Base-by-base conservation (phyloP, 2,329 filamentous ascomycete genomes). In the Colletotrichum phormii region DNA sequence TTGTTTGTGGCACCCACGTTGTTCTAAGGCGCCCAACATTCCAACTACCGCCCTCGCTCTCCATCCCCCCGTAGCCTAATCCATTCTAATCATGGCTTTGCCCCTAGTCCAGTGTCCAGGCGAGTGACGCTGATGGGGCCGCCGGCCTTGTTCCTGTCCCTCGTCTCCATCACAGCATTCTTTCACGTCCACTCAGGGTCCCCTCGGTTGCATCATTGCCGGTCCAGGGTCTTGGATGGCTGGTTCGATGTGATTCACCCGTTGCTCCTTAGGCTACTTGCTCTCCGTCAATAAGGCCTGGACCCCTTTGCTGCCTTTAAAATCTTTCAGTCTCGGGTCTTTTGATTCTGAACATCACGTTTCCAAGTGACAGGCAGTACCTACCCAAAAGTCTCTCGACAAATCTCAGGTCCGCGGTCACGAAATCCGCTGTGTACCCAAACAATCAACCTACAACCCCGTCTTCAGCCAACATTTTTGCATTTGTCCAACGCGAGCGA, bases 191-290 rank as follows among this genome's bases (percentile, higher is more conserved):
- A 71, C 15, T 55, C 59, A 62, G 71, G 46, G 35, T 71, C 55
- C 59, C 33, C 55, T 71, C 49, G 55, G 55, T 73, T 73, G 71
- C 71, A 73, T 73, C 71, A 73, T 73, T 65, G 66, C 53, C 46
- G 46, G 55, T 42, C 51, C 8, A 29, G 55, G 35, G 70, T 55
- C 35, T 46, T 53, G 33, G 66, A 61, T 51, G 35, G 8, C 49
- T 64, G 59, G 55, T 33, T 64, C 31, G 49, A 35, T 55, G 31
- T 61, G 70, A 70, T 64, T 70, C 70, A 72, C 60, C 31, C 46
- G 26, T 49, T 60, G 18, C 24, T 24, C 68, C 33, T 33, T 33
- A 57, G 66, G 35, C 49, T 37, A 49, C 61, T 46, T 37, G 35
- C n/a, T 62, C 69, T 22, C 5, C 53, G 46, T 35, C 70, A 59